phyloP scores from a whole-genome alignment of 345 rosid genomes.

The Eucalyptus tenuipes region DNA sequence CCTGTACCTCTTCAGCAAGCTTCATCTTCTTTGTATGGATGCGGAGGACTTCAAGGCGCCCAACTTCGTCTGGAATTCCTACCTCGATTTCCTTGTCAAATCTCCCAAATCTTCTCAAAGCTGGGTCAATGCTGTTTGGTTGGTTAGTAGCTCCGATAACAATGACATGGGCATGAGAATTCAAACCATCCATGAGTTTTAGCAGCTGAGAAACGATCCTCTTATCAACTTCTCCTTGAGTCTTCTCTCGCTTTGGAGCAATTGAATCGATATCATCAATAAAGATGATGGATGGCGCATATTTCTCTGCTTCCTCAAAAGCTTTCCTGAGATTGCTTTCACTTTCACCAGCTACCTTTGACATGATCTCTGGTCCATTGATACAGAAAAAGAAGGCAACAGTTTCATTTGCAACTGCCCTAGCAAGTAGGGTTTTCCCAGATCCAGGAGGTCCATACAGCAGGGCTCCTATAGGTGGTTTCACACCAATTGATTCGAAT shows the following conservation, averaged over 20 bases:
- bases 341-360: slow-evolving; percentile 93
- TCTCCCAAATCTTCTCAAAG: slow-evolving; percentile 87
- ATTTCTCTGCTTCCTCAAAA: slow-evolving; percentile 92
- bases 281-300: slow-evolving; percentile 88
- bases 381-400: slow-evolving; percentile 95
- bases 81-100: slow-evolving; percentile 90
- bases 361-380: slow-evolving; percentile 95
- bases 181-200: slow-evolving; percentile 89
- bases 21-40: slow-evolving; percentile 97
- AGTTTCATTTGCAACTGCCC: slow-evolving; percentile 93
- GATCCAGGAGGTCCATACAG: slow-evolving; percentile 86
- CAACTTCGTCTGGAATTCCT: slow-evolving; percentile 94
- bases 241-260: slow-evolving; percentile 94
- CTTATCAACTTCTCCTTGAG: slow-evolving; percentile 92
- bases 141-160: slow-evolving; percentile 97
- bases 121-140: slow-evolving; percentile 93
- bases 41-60: slow-evolving; percentile 95
- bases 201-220: slow-evolving; percentile 92
- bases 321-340: slow-evolving; percentile 95
- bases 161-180: slow-evolving; percentile 80
- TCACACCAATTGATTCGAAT: slow-evolving; percentile 89
- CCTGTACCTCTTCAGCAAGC: slow-evolving; percentile 71
- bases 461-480: slow-evolving; percentile 85
- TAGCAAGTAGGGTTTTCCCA: slow-evolving; percentile 89
- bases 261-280: slow-evolving; percentile 91